Evolutionary conservation across 2,329 filamentous ascomycete genomes (phyloP).

Genomic region (Diaporthe nobilis): DNA sequence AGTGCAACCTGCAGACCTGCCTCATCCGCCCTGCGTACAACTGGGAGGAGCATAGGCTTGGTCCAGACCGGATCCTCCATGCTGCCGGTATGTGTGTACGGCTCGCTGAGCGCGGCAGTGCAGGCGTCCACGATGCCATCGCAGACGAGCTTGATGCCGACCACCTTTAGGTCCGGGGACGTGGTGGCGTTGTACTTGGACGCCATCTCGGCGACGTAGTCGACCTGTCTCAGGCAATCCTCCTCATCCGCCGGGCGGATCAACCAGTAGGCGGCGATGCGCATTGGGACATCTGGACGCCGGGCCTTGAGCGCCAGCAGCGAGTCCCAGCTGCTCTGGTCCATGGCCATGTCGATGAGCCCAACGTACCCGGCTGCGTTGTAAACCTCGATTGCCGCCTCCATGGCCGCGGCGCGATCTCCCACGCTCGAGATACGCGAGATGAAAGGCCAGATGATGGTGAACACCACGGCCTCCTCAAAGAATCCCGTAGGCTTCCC

Average conservation of each 20-base stretch:
- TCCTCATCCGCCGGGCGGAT: conserved; percentile 62
- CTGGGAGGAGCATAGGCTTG: conserved; percentile 63
- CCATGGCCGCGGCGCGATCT: conserved; percentile 62
- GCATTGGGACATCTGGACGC: conserved; percentile 56
- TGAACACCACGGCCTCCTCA: conserved; percentile 66
- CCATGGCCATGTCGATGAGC: conserved; percentile 72
- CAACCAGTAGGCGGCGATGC: conserved; percentile 70
- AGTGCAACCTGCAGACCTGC: conserved; percentile 72
- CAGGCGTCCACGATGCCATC: conserved; percentile 77
- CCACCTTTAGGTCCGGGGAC: conserved; percentile 64
- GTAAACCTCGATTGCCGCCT: conserved; percentile 63
- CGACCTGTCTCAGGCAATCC: conserved; percentile 63
- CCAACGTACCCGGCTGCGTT: conserved; percentile 67
- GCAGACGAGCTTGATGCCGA: conserved; percentile 75
- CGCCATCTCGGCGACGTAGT: conserved; percentile 63
- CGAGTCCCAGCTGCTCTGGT: conserved; percentile 68
- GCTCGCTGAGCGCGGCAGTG: conserved; percentile 72
- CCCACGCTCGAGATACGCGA: conserved; percentile 62
- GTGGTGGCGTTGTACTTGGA: conserved; percentile 59
- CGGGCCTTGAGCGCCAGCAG: conserved; percentile 56
- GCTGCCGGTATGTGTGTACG: conserved; percentile 65
- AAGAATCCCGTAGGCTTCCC: conserved; percentile 66
- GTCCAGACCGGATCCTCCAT: conserved; percentile 69
- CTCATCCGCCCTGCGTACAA: conserved; percentile 67
- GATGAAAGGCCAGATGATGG: conserved; percentile 68